Conservation (phyloP, 1,284 basidiomycete species). For the Xerocomus nothofagi region DNA sequence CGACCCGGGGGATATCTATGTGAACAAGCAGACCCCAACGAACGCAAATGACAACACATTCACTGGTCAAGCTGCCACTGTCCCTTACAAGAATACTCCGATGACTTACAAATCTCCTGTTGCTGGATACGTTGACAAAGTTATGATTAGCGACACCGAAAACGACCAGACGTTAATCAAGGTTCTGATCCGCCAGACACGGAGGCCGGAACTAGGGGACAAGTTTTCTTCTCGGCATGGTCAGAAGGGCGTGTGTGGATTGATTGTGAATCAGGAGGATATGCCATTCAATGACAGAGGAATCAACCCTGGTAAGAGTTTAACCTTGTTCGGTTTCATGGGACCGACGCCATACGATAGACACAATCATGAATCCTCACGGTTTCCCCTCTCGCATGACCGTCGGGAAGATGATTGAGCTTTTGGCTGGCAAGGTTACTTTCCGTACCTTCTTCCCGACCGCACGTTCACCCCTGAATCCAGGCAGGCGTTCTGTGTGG, state of each 20-base stretch:
- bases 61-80: conserved; percentile 74
- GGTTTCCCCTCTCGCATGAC: conserved; percentile 99
- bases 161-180: conserved; percentile 98
- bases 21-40: conserved; percentile 95
- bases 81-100: conserved; percentile 87
- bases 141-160: conserved; percentile 94
- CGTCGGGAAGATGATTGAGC: conserved; percentile 99
- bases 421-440: conserved; percentile 88
- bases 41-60: conserved; percentile 87
- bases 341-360: conserved; percentile 41
- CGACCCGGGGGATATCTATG: conserved; percentile 90
- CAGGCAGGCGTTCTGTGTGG: conserved; percentile 88
- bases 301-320: conserved; percentile 76
- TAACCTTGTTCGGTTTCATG: neutral
- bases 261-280: conserved; percentile 98
- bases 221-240: conserved; percentile 99
- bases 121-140: conserved; percentile 94
- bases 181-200: conserved; percentile 96
- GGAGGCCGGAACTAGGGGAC: conserved; percentile 95
- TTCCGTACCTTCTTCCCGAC: neutral
- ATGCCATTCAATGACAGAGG: conserved; percentile 99
- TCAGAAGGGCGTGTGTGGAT: conserved; percentile 97
- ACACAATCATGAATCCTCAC: conserved; percentile 99
- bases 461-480: conserved; percentile 15
- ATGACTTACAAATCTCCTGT: conserved; percentile 93